phyloP scores from a whole-genome alignment of 805 yeast species.

The Cyberlindnera sargentensis region DNA sequence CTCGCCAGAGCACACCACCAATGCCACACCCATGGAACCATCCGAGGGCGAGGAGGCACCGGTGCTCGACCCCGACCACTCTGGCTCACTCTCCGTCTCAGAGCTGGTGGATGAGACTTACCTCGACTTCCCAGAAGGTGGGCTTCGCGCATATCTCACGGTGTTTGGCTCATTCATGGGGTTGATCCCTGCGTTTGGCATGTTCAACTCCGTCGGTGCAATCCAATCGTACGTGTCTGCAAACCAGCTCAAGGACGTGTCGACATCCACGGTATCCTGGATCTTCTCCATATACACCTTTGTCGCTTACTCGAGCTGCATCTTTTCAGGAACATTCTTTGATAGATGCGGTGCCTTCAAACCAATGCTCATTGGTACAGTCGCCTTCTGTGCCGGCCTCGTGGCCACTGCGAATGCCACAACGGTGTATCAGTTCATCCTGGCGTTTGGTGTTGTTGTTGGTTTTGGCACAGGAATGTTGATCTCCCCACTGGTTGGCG shows the following conservation, averaged over 20 bases:
- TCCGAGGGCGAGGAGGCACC: background rate
- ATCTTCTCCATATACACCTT: constrained; percentile 35
- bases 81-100: background rate
- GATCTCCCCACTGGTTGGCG: constrained; percentile 38
- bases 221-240: constrained; percentile 49
- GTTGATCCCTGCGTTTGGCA: constrained; percentile 44
- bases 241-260: constrained; percentile 40
- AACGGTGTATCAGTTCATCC: constrained; percentile 41
- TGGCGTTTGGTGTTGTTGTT: constrained; percentile 42
- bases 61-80: too few relatives aligned
- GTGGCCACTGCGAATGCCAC: constrained; percentile 38
- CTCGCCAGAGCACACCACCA: background rate
- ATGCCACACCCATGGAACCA: background rate
- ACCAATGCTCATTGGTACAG: constrained; percentile 32
- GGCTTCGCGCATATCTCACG: constrained; percentile 42
- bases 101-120: constrained; percentile 8
- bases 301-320: constrained; percentile 25
- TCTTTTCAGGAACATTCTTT: constrained; percentile 39
- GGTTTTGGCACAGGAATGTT: constrained; percentile 40
- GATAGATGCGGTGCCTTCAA: constrained; percentile 38
- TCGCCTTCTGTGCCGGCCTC: constrained; percentile 31
- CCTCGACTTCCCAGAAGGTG: constrained; percentile 47
- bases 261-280: constrained; percentile 48
- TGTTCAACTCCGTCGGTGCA: constrained; percentile 53
- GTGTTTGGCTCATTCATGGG: constrained; percentile 53